Percentiles rank a stretch among this genome's conserved stretches.
Conservation (phyloP, 176 grass and related monocot species). For the Oryza meyeriana region DNA sequence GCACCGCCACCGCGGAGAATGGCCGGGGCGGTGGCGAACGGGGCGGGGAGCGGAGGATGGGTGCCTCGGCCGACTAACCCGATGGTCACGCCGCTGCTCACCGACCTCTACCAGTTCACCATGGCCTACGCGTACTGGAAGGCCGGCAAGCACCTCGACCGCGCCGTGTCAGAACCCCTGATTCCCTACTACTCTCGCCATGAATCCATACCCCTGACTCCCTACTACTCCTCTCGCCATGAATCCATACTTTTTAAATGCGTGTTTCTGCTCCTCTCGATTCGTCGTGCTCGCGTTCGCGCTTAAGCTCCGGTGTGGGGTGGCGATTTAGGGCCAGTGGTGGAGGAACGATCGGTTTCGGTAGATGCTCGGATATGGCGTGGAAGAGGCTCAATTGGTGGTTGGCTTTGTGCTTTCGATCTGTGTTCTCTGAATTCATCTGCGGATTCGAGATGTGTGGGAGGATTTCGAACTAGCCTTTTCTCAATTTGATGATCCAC, state of each 20-base stretch:
- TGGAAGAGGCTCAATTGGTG: neutral
- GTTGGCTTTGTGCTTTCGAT: neutral
- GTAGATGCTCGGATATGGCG: neutral
- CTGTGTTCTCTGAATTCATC: neutral
- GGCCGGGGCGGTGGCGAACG: conserved; percentile 37
- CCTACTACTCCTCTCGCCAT: neutral
- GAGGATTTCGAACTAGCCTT: neutral
- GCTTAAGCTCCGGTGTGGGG: neutral
- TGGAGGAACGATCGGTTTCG: neutral
- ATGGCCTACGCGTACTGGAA: conserved; percentile 99
- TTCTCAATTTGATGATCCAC: neutral
- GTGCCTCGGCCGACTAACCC: conserved; percentile 70
- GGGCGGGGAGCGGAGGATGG: conserved; percentile 8
- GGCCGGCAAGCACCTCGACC: conserved; percentile 88
- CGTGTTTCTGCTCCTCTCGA: neutral
- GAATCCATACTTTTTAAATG: neutral
- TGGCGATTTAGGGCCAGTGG: neutral
- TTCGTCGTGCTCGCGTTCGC: neutral
- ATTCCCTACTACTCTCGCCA: neutral
- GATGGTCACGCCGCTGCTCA: conserved; percentile 91
- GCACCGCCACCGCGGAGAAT: neutral
- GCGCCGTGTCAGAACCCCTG: conserved; percentile 57
- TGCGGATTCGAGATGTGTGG: neutral
- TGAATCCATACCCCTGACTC: neutral
- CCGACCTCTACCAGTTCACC: conserved; percentile 99